These are phyloP conservation scores for Vanrija sp. DNA, from an alignment of 1,284 basidiomycete species.

Conservation along the genomic window DNA sequence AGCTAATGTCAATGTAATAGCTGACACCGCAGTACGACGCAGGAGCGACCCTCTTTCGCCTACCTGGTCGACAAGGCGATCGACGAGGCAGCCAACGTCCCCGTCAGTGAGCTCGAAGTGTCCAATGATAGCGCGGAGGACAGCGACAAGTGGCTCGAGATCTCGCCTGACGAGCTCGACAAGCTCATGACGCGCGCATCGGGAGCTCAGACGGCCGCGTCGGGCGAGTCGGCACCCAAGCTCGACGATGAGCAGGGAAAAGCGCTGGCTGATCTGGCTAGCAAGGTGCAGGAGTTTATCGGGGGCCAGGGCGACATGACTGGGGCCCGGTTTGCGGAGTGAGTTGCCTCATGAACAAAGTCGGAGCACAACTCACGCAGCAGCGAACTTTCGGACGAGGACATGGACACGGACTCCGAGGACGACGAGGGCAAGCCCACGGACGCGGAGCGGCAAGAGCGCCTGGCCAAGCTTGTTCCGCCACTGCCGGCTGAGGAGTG, in stretches of 20 bases:
- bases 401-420: conserved; percentile 31
- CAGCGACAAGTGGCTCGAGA: conserved; percentile 43
- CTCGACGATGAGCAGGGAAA: conserved; percentile 59
- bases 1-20: conserved; percentile 6
- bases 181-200: conserved; percentile 38
- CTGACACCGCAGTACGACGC: conserved; percentile 22
- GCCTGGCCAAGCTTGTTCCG: conserved; percentile 47
- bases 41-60: conserved; percentile 67
- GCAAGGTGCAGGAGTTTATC: conserved; percentile 79
- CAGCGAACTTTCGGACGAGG: conserved; percentile 52
- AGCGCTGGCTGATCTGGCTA: conserved; percentile 68
- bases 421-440: conserved; percentile 34
- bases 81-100: conserved; percentile 18
- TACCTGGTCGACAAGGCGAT: conserved; percentile 64
- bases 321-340: conserved; percentile 85
- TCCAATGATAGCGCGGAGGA: conserved; percentile 30
- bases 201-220: conserved; percentile 23
- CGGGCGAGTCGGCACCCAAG: conserved; percentile 52
- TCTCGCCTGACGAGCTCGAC: conserved; percentile 47
- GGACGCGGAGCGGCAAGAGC: conserved; percentile 35
- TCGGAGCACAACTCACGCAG: no score
- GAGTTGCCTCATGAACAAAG: conserved; percentile 40
- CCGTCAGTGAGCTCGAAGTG: conserved; percentile 10
- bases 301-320: conserved; percentile 80
- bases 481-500: conserved; percentile 47